These are phyloP conservation scores for Coprinellus micaceus DNA, from an alignment of 768 basidiomycete genomes.

Conservation along the genomic window DNA sequence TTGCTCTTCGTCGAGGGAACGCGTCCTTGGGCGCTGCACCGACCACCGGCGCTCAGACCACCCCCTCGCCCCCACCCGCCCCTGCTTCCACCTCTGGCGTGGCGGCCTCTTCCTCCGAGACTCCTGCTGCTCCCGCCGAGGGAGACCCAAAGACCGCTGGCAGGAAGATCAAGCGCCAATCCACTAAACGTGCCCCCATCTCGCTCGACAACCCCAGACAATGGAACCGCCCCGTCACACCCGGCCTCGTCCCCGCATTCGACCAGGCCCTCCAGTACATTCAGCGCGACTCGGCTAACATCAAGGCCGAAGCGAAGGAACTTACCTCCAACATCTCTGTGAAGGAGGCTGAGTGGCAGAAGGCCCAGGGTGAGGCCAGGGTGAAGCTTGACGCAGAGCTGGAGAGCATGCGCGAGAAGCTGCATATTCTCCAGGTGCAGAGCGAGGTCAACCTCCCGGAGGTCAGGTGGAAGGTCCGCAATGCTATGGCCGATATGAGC, in stretches of 20 bases:
- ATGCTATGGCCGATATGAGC: slow-evolving; percentile 75
- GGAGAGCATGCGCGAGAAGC: slow-evolving; percentile 43
- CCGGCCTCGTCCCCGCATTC: slow-evolving; percentile 70
- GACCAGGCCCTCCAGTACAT: slow-evolving; percentile 81
- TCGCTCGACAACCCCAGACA: slow-evolving; percentile 47
- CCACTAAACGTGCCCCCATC: slow-evolving; percentile 46
- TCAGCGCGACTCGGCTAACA: slow-evolving; percentile 49
- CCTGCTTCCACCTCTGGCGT: neutral
- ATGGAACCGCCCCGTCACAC: slow-evolving; percentile 63
- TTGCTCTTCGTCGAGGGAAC: neutral
- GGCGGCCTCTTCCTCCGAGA: neutral
- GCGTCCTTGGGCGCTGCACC: neutral
- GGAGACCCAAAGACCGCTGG: slow-evolving; percentile 23
- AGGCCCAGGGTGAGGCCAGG: slow-evolving; percentile 25
- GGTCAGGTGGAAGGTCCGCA: slow-evolving; percentile 71
- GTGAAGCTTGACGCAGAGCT: slow-evolving; percentile 32
- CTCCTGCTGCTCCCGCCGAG: neutral
- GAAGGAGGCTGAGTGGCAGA: slow-evolving; percentile 21
- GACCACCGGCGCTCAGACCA: neutral
- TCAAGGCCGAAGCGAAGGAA: slow-evolving; percentile 42
- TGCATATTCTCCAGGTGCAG: slow-evolving; percentile 69
- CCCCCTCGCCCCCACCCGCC: slow-evolving; percentile 1
- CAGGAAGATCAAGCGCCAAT: slow-evolving; percentile 19
- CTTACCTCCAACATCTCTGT: slow-evolving; percentile 31
- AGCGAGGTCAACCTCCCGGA: slow-evolving; percentile 82